Percentiles rank a stretch among this genome's conserved stretches.
phyloP scores from a whole-genome alignment of 2,329 filamentous ascomycete genomes.

The Phoma sp. region DNA sequence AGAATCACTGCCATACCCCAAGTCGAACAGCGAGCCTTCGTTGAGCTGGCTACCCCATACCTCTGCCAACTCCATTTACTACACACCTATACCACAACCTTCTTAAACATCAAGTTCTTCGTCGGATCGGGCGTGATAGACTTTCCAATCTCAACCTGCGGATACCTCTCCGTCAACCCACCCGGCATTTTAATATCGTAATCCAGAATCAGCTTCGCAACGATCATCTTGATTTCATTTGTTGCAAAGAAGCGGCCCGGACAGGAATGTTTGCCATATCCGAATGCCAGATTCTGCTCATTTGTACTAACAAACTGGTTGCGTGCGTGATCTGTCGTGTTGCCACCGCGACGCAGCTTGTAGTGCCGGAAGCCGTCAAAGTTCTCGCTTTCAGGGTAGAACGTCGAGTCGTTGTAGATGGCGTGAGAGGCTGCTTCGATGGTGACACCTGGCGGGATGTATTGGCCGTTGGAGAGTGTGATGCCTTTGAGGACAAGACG shows the following conservation, averaged over 20 bases:
- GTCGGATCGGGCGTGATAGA: slow-evolving; percentile 18
- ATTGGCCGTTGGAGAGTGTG: slow-evolving; percentile 63
- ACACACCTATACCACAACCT: slow-evolving; percentile 13
- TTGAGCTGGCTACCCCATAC: too few relatives aligned
- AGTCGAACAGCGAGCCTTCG: too few relatives aligned
- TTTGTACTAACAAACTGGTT: slow-evolving; percentile 44
- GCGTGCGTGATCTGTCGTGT: slow-evolving; percentile 32
- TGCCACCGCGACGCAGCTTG: slow-evolving; percentile 38
- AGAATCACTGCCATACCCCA: too few relatives aligned
- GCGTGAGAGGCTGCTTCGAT: slow-evolving; percentile 43
- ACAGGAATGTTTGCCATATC: slow-evolving; percentile 43
- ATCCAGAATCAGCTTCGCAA: slow-evolving; percentile 34
- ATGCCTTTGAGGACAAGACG: slow-evolving; percentile 61
- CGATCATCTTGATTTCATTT: slow-evolving; percentile 46
- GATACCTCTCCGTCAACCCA: slow-evolving; percentile 25
- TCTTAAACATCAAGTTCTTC: slow-evolving; percentile 30
- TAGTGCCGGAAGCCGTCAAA: slow-evolving; percentile 46
- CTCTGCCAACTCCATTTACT: neutral
- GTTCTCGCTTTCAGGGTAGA: slow-evolving; percentile 31
- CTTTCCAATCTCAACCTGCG: slow-evolving; percentile 23
- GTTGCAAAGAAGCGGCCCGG: slow-evolving; percentile 45
- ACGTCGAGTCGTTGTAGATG: slow-evolving; percentile 32
- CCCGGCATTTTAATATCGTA: slow-evolving; percentile 39
- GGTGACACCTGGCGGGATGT: slow-evolving; percentile 46
- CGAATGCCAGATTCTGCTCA: slow-evolving; percentile 35